Evolutionary conservation across 768 basidiomycete species (phyloP).

Genomic region (Phaeolepiota aurea): DNA sequence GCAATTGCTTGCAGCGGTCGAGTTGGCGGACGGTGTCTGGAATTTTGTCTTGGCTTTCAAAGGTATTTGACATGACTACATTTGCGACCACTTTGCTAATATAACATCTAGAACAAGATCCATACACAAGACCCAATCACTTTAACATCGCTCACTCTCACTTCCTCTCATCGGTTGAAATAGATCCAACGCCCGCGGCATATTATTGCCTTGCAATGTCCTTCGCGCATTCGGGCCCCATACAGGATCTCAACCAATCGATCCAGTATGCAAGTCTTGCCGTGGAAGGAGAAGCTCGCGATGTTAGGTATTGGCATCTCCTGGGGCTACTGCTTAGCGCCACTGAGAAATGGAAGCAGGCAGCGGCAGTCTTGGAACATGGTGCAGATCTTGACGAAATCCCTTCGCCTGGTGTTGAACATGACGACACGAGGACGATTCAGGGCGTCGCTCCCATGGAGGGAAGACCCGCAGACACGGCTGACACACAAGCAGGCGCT

Average conservation of each 20-base stretch:
- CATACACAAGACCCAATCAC: conserved; percentile 46
- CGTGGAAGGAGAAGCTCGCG: conserved; percentile 56
- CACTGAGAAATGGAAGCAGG: conserved; percentile 71
- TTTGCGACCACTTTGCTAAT: background rate
- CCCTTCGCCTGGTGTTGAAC: conserved; percentile 8
- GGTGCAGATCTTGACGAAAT: conserved; percentile 44
- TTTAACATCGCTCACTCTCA: conserved; percentile 49
- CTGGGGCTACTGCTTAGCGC: conserved; percentile 77
- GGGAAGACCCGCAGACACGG: background rate
- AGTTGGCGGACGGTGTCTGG: conserved; percentile 69
- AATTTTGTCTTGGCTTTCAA: conserved; percentile 58
- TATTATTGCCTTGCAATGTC: conserved; percentile 81
- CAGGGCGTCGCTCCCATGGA: conserved; percentile 4
- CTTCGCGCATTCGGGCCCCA: conserved; percentile 52
- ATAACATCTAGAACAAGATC: conserved; percentile 48
- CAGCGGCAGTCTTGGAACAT: conserved; percentile 68
- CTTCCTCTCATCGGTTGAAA: conserved; percentile 38
- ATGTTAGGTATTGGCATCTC: conserved; percentile 84
- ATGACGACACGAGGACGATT: conserved; percentile 6
- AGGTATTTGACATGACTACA: conserved; percentile 32
- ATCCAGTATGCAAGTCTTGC: conserved; percentile 60
- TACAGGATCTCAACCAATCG: conserved; percentile 61
- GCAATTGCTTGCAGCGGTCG: conserved; percentile 49
- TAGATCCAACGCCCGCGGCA: conserved; percentile 43
- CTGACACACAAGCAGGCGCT: background rate